A percentile compares a stretch with the other conserved stretches of the same genome.
These are phyloP conservation scores for Carex kokanica DNA, from an alignment of 176 grass and related monocot species.

Conservation along the genomic window DNA sequence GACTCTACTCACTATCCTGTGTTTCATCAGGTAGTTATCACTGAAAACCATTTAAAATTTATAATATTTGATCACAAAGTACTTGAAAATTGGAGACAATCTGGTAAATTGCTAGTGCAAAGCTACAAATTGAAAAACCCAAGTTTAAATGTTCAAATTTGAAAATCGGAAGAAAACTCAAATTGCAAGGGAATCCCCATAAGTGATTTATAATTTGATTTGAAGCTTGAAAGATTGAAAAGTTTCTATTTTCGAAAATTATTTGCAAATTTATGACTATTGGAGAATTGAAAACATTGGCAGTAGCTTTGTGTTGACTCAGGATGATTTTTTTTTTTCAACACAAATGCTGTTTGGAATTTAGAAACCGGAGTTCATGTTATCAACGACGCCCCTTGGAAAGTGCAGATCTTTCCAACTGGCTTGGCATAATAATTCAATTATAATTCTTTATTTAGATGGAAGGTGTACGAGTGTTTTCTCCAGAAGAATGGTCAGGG, in stretches of 20 bases:
- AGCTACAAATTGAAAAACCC: neutral
- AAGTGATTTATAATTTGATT: neutral
- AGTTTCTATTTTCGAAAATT: neutral
- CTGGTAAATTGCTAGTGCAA: neutral
- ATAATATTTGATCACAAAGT: neutral
- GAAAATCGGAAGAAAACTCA: neutral
- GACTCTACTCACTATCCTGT: slow-evolving; percentile 97
- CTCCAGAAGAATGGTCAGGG: slow-evolving; percentile 69
- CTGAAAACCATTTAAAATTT: slow-evolving; percentile 20
- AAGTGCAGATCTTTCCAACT: neutral
- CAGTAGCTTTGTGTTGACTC: neutral
- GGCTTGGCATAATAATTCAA: slow-evolving; percentile 2
- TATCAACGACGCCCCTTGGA: neutral
- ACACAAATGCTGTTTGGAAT: neutral
- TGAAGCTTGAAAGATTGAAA: neutral
- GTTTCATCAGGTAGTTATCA: slow-evolving; percentile 59
- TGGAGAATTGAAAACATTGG: neutral
- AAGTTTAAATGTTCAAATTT: neutral
- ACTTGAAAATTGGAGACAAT: slow-evolving; percentile 4
- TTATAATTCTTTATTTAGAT: slow-evolving; percentile 44
- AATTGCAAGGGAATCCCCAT: neutral
- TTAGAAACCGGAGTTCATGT: neutral
- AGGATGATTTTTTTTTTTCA: neutral
- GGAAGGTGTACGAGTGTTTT: slow-evolving; percentile 89
- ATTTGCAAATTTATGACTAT: slow-evolving; percentile 12